Percentiles rank a stretch among this genome's conserved stretches.
phyloP scores from a whole-genome alignment of 495 filamentous ascomycete species.

The Neurospora sp. region DNA sequence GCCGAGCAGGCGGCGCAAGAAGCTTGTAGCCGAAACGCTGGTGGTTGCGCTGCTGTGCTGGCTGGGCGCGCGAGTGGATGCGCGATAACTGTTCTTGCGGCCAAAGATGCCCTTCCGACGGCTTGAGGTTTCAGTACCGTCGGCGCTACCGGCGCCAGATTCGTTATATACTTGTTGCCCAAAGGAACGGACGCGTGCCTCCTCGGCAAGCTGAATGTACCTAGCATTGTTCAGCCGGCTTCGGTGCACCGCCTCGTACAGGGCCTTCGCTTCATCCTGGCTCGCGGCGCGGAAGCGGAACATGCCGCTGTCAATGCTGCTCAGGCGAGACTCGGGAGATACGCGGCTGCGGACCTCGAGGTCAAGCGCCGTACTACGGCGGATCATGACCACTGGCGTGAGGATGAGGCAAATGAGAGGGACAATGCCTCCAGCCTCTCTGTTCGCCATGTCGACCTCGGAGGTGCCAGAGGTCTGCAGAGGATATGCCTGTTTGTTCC shows the following conservation, averaged over 20 bases:
- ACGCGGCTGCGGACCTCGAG: slow-evolving; percentile 85
- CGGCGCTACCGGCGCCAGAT: slow-evolving; percentile 26
- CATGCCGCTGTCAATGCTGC: slow-evolving; percentile 57
- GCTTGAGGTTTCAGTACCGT: slow-evolving; percentile 22
- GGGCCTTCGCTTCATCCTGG: slow-evolving; percentile 62
- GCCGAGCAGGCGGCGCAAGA: slow-evolving; percentile 50
- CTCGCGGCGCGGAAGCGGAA: slow-evolving; percentile 69
- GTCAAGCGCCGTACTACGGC: slow-evolving; percentile 82
- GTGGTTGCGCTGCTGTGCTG: slow-evolving; percentile 34
- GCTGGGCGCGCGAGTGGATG: slow-evolving; percentile 41
- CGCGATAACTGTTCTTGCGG: slow-evolving; percentile 49
- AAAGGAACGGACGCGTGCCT: slow-evolving; percentile 40
- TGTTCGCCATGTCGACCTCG: slow-evolving; percentile 27
- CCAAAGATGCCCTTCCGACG: slow-evolving; percentile 44
- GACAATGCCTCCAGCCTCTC: slow-evolving; percentile 24
- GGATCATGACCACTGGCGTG: slow-evolving; percentile 77
- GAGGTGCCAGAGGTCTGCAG: slow-evolving; percentile 27
- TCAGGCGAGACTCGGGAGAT: slow-evolving; percentile 58
- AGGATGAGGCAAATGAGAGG: slow-evolving; percentile 74
- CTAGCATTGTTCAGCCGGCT: slow-evolving; percentile 80
- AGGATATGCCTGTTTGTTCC: slow-evolving; percentile 27
- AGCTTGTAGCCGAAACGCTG: slow-evolving; percentile 63
- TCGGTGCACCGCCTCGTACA: slow-evolving; percentile 77
- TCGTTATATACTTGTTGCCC: slow-evolving; percentile 26
- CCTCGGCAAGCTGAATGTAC: slow-evolving; percentile 69